These are phyloP conservation scores for Colletotrichum eremochloae DNA, from an alignment of 2,329 filamentous ascomycete genomes.

Conservation along the genomic window DNA sequence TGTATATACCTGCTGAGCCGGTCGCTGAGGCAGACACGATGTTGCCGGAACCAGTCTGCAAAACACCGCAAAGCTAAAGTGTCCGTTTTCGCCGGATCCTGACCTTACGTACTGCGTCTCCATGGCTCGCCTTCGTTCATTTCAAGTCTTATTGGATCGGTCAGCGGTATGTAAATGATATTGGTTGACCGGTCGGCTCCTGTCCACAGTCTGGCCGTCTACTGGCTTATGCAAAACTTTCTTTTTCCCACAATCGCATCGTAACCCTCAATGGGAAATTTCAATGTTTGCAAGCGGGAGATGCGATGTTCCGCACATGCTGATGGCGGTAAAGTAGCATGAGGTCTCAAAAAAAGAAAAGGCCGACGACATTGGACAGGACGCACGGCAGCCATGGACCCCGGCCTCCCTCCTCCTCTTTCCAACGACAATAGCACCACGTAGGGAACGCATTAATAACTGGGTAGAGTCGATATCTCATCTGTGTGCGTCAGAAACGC, in stretches of 20 bases:
- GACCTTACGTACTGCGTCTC: background rate
- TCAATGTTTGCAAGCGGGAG: slow-evolving; percentile 14
- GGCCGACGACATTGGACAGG: slow-evolving; percentile 2
- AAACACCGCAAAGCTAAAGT: slow-evolving; percentile 5
- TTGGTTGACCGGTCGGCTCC: slow-evolving; percentile 7
- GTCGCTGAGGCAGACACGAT: background rate
- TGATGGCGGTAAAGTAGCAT: slow-evolving; percentile 25
- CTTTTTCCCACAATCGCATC: slow-evolving; percentile 18
- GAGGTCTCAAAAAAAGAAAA: slow-evolving; percentile 25
- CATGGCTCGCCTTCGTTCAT: slow-evolving; percentile 6
- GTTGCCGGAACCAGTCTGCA: slow-evolving; percentile 33
- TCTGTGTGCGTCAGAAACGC: slow-evolving; percentile 23
- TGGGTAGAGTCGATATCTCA: slow-evolving; percentile 10
- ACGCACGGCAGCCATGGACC: slow-evolving; percentile 27
- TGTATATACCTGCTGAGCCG: slow-evolving; percentile 16
- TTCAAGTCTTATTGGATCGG: slow-evolving; percentile 16
- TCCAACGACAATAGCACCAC: slow-evolving; percentile 15
- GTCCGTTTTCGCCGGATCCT: slow-evolving; percentile 31
- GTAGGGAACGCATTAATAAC: background rate
- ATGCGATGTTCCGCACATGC: slow-evolving; percentile 25
- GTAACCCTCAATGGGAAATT: slow-evolving; percentile 7
- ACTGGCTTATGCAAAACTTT: slow-evolving; percentile 16
- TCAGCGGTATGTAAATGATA: slow-evolving; percentile 3
- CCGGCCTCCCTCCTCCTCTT: background rate
- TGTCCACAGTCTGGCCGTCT: background rate